Conservation (phyloP, 768 basidiomycete species). For the Punctularia strigosozonata region DNA sequence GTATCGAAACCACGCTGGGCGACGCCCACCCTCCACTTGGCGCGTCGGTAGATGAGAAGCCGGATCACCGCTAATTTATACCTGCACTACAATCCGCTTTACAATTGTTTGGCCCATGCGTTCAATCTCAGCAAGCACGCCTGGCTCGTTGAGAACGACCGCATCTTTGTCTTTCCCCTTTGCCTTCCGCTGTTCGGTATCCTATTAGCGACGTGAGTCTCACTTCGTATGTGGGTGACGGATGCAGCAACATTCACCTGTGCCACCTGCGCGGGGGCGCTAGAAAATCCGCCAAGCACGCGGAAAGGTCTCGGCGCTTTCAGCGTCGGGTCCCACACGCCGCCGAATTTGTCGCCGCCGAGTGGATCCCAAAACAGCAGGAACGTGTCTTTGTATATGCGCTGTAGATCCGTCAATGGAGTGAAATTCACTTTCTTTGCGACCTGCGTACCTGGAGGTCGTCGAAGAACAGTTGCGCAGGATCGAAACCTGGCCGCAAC, state of each 20-base stretch:
- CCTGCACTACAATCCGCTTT: constrained; percentile 25
- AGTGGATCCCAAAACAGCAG: constrained; percentile 77
- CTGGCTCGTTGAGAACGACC: constrained; percentile 55
- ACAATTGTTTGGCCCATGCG: constrained; percentile 65
- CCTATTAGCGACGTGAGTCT: neutral
- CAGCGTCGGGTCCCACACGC: constrained; percentile 76
- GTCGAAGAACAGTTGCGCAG: constrained; percentile 48
- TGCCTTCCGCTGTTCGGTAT: constrained; percentile 13
- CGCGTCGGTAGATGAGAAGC: too few relatives aligned
- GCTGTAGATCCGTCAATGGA: constrained; percentile 24
- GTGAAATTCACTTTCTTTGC: neutral
- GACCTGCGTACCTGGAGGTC: constrained; percentile 55
- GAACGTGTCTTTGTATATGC: constrained; percentile 62
- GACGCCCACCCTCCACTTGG: too few relatives aligned
- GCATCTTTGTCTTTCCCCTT: constrained; percentile 38
- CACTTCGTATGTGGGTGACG: constrained; percentile 2
- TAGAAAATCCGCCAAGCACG: constrained; percentile 74
- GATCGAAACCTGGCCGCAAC: constrained; percentile 69
- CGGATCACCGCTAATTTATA: too few relatives aligned
- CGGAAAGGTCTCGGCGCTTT: constrained; percentile 57
- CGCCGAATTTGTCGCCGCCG: constrained; percentile 72
- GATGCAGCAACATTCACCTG: constrained; percentile 1
- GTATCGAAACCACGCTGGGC: too few relatives aligned
- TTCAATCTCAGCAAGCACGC: constrained; percentile 64
- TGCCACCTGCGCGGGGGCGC: constrained; percentile 35